These are phyloP conservation scores for Aspergillus nanangensis DNA, from an alignment of 495 filamentous ascomycete genomes.

Conservation along the genomic window DNA sequence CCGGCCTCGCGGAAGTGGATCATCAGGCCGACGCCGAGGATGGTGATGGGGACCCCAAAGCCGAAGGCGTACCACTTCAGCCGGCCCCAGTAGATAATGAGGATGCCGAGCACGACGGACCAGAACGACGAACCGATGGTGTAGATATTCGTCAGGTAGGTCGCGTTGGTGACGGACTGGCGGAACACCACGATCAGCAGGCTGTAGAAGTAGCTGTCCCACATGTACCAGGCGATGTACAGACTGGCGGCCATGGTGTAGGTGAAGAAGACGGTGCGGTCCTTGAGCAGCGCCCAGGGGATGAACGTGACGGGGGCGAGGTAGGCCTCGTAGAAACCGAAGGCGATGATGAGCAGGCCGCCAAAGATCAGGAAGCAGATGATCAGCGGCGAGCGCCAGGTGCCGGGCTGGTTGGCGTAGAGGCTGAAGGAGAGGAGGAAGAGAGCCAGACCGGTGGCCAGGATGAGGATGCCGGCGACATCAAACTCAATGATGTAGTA, in stretches of 20 bases:
- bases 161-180: constrained; percentile 50
- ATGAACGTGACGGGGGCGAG: constrained; percentile 54
- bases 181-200: constrained; percentile 66
- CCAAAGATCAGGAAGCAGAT: constrained; percentile 54
- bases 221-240: constrained; percentile 49
- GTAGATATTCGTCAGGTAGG: constrained; percentile 51
- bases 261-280: constrained; percentile 61
- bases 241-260: constrained; percentile 51
- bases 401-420: constrained; percentile 27
- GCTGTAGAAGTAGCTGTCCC: constrained; percentile 58
- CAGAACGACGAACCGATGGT: constrained; percentile 44
- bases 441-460: constrained; percentile 50
- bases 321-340: constrained; percentile 53
- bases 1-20: constrained; percentile 60
- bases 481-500: constrained; percentile 25
- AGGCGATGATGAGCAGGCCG: constrained; percentile 44
- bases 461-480: constrained; percentile 49
- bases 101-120: constrained; percentile 43
- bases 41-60: constrained; percentile 56
- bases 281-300: constrained; percentile 49
- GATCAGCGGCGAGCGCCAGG: constrained; percentile 44
- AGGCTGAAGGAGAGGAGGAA: constrained; percentile 46
- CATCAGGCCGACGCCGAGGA: constrained; percentile 57
- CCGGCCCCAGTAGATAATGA: constrained; percentile 50
- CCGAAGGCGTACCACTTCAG: constrained; percentile 49